Percentiles rank a stretch among this genome's conserved stretches.
phyloP scores from a whole-genome alignment of 306 rosid genomes.

The Cyclanthera cordifolia region DNA sequence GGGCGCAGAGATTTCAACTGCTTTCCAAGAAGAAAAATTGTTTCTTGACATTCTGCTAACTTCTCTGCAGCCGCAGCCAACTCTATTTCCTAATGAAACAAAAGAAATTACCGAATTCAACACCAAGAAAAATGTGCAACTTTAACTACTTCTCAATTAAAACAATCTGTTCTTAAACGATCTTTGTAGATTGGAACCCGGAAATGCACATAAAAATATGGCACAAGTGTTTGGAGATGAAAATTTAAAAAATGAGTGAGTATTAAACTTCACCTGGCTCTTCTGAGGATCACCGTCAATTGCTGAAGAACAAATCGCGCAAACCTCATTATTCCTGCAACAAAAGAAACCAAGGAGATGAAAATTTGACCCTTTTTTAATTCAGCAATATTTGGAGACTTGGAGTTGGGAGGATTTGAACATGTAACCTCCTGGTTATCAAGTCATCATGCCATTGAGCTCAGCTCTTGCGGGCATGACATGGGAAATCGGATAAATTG shows the following conservation, averaged over 20 bases:
- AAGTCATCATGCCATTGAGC: no score
- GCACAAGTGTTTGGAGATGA: no score
- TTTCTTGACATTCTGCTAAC: conserved; percentile 97
- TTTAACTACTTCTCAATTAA: background rate
- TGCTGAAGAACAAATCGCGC: conserved; percentile 21
- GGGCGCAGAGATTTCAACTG: conserved; percentile 77
- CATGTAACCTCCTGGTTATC: no score
- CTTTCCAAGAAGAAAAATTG: conserved; percentile 85
- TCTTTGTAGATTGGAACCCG: background rate
- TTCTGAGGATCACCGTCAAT: conserved; percentile 40
- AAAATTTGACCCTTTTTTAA: background rate
- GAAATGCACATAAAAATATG: no score
- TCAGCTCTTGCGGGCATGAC: no score
- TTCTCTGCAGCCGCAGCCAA: conserved; percentile 82
- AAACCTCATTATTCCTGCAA: conserved; percentile 45
- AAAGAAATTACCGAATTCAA: background rate
- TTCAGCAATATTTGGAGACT: no score
- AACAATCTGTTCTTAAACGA: background rate
- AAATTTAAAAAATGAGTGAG: background rate
- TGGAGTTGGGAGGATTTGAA: no score
- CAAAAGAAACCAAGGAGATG: background rate
- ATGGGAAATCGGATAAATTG: background rate
- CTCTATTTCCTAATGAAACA: conserved; percentile 54
- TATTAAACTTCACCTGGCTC: conserved; percentile 42
- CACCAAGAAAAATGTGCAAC: background rate